phyloP scores from a whole-genome alignment of 2,329 filamentous ascomycete species.

The Grosmannia huntii region DNA sequence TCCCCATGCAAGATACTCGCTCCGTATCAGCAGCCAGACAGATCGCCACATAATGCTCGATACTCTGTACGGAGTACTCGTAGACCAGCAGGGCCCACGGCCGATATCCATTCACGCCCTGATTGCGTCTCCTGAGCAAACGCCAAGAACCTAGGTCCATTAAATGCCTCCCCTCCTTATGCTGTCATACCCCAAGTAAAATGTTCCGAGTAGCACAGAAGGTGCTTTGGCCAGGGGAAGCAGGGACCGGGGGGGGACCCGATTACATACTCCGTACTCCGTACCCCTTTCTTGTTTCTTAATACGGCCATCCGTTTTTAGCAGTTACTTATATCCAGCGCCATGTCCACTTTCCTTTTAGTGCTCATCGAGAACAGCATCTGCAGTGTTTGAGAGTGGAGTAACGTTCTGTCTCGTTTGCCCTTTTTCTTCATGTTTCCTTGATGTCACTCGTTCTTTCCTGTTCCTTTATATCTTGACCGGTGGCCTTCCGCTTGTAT shows the following conservation, averaged over 20 bases:
- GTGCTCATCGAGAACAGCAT: not conserved
- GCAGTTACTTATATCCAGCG: not conserved
- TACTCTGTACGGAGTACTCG: no score
- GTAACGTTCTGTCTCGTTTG: not conserved
- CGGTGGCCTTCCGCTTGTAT: not conserved
- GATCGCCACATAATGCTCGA: not conserved
- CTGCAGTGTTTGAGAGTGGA: not conserved
- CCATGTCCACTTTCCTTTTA: not conserved
- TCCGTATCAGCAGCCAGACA: not conserved
- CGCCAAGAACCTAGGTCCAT: not conserved
- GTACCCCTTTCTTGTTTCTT: not conserved
- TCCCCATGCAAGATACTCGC: not conserved
- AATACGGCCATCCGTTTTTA: not conserved
- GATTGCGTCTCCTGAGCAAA: not conserved
- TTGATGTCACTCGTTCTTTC: not conserved
- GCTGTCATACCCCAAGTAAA: not conserved
- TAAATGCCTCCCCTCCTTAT: not conserved
- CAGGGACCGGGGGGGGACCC: not conserved
- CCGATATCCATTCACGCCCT: not conserved
- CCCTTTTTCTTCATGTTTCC: not conserved
- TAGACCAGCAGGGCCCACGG: not conserved
- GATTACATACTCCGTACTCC: not conserved
- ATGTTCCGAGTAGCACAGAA: not conserved
- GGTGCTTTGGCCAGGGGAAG: not conserved
- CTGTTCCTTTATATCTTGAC: not conserved